Conservation (phyloP, 306 rosid species). For the Psophocarpus tetragonolobus region DNA sequence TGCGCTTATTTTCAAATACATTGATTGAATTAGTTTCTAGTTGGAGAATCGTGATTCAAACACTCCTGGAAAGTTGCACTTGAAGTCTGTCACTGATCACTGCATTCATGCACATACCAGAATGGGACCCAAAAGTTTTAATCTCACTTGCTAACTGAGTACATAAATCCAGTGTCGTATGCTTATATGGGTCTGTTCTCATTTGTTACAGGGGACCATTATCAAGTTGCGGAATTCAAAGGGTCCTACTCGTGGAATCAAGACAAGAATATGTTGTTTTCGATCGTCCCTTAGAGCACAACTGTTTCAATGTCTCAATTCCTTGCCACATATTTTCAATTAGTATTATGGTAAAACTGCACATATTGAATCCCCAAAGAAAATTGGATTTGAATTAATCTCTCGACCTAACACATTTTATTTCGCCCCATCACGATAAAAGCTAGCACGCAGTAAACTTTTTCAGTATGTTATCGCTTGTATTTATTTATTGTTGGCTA, state of each 20-base stretch:
- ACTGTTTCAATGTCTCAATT: background rate
- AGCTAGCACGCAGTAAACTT: too few relatives aligned
- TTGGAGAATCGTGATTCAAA: background rate
- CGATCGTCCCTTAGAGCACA: background rate
- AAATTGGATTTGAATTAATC: too few relatives aligned
- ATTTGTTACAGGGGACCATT: constrained; percentile 10
- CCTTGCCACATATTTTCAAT: too few relatives aligned
- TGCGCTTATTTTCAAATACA: background rate
- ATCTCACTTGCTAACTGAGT: constrained; percentile 11
- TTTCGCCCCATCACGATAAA: too few relatives aligned
- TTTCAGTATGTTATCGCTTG: too few relatives aligned
- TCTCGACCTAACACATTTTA: too few relatives aligned
- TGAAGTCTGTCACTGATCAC: background rate
- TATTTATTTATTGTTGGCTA: too few relatives aligned
- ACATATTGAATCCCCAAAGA: too few relatives aligned
- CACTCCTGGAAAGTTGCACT: background rate
- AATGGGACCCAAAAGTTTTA: constrained; percentile 4
- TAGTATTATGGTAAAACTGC: too few relatives aligned
- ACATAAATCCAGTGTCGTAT: background rate
- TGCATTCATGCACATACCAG: background rate
- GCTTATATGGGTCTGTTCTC: background rate
- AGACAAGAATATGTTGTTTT: background rate
- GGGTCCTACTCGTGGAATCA: constrained; percentile 9
- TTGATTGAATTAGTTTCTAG: constrained; percentile 36
- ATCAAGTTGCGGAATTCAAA: constrained; percentile 6